These are phyloP conservation scores for Zygoascus hellenicus DNA, from an alignment of 1,139 yeast genomes.

Conservation along the genomic window DNA sequence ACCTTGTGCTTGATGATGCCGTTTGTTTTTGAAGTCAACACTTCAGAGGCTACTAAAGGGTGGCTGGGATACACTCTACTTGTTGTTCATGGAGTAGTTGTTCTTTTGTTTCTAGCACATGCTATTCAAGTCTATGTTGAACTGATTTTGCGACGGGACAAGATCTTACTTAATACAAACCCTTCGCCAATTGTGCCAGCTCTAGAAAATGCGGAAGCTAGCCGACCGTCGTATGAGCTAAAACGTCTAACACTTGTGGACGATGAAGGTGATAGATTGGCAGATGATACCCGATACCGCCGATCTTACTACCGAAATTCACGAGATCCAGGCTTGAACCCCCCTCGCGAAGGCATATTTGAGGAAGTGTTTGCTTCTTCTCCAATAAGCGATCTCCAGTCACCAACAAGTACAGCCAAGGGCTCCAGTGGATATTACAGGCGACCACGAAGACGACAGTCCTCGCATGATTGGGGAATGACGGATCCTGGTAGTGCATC, in stretches of 20 bases:
- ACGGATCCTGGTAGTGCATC: slow-evolving; percentile 5
- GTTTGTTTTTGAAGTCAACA: slow-evolving; percentile 25
- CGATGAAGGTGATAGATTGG: background rate
- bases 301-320: slow-evolving; percentile 2
- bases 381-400: slow-evolving; percentile 20
- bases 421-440: slow-evolving; percentile 23
- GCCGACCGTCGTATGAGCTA: slow-evolving; percentile 6
- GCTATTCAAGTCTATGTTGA: slow-evolving; percentile 30
- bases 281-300: background rate
- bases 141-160: slow-evolving; percentile 22
- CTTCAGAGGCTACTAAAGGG: slow-evolving; percentile 23
- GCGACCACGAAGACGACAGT: slow-evolving; percentile 26
- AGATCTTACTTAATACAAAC: slow-evolving; percentile 7
- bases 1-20: slow-evolving; percentile 29
- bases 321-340: background rate
- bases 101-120: slow-evolving; percentile 29
- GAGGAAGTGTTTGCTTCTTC: slow-evolving; percentile 19
- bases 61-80: slow-evolving; percentile 35
- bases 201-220: background rate
- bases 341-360: slow-evolving; percentile 3
- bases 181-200: background rate
- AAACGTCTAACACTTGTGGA: slow-evolving; percentile 6
- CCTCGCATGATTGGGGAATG: slow-evolving; percentile 26
- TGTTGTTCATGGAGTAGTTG: slow-evolving; percentile 30
- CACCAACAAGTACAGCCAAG: slow-evolving; percentile 14